A percentile compares a stretch with the other conserved stretches of the same genome.
phyloP scores from a whole-genome alignment of 2,329 filamentous ascomycete genomes.

The Dactylonectria estremocensis region DNA sequence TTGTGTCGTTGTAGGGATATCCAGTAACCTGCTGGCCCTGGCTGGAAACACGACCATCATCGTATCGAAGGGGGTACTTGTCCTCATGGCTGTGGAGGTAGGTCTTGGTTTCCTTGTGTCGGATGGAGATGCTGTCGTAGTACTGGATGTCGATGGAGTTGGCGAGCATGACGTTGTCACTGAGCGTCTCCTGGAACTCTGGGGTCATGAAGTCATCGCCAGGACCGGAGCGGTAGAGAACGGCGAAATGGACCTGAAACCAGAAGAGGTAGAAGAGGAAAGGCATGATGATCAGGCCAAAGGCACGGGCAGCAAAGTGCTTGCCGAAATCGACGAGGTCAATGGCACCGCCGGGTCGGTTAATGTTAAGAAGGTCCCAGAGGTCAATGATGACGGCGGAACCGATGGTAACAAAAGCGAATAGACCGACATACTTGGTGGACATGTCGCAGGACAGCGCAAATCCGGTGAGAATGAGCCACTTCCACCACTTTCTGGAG shows the following conservation, averaged over 20 bases:
- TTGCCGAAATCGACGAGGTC: conserved; percentile 85
- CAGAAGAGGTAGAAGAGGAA: conserved; percentile 99
- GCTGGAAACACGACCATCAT: conserved; percentile 96
- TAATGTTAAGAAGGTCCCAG: conserved; percentile 94
- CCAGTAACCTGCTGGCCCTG: conserved; percentile 98
- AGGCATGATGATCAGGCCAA: conserved; percentile 89
- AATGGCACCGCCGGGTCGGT: conserved; percentile 85
- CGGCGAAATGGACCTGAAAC: conserved; percentile 99
- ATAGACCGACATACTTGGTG: conserved; percentile 96
- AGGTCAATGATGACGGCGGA: conserved; percentile 94
- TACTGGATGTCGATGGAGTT: conserved; percentile 91
- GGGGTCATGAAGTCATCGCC: conserved; percentile 99
- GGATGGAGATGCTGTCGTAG: conserved; percentile 88
- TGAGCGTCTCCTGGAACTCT: conserved; percentile 96
- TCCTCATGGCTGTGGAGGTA: conserved; percentile 96
- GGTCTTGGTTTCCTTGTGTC: conserved; percentile 97
- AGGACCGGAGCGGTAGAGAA: conserved; percentile 89
- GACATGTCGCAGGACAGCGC: conserved; percentile 97
- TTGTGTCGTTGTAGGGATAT: conserved; percentile 98
- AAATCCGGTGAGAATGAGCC: conserved; percentile 95
- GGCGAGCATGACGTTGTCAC: conserved; percentile 93
- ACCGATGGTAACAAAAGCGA: conserved; percentile 97
- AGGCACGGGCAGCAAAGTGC: conserved; percentile 89
- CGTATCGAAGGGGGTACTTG: conserved; percentile 92
- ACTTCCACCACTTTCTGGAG: conserved; percentile 99